A percentile compares a stretch with the other conserved stretches of the same genome.
Evolutionary conservation across 2,329 filamentous ascomycete genomes (phyloP).

Genomic region (Claviceps pazoutovae): DNA sequence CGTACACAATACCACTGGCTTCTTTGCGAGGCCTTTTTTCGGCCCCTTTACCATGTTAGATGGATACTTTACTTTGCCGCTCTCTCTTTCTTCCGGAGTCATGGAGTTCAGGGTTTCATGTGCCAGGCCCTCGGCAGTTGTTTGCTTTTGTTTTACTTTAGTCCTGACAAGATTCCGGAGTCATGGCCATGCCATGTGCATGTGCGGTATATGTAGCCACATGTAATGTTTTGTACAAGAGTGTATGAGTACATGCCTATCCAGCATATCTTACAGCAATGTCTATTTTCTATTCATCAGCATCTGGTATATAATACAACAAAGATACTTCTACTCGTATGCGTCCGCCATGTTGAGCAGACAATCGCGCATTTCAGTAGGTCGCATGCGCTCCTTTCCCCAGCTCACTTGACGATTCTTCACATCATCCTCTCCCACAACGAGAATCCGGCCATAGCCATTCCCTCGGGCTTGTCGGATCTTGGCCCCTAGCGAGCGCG

Average conservation of each 20-base stretch:
- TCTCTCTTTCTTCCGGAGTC: too few relatives aligned
- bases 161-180: background rate
- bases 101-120: background rate
- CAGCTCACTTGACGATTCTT: slow-evolving; percentile 38
- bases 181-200: background rate
- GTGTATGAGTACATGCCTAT: too few relatives aligned
- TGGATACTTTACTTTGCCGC: too few relatives aligned
- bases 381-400: slow-evolving; percentile 27
- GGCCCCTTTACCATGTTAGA: too few relatives aligned
- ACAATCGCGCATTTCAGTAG: slow-evolving; percentile 29
- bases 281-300: too few relatives aligned
- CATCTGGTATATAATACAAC: too few relatives aligned
- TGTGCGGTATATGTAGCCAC: too few relatives aligned
- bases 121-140: background rate
- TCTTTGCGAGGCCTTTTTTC: too few relatives aligned
- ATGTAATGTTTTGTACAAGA: too few relatives aligned
- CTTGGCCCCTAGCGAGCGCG: slow-evolving; percentile 52
- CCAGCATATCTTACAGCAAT: too few relatives aligned
- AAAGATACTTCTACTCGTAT: slow-evolving; percentile 26
- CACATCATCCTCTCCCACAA: slow-evolving; percentile 55
- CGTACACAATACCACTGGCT: background rate
- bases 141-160: background rate
- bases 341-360: slow-evolving; percentile 32
- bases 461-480: slow-evolving; percentile 55
- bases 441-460: slow-evolving; percentile 60